phyloP scores from a whole-genome alignment of 1,284 basidiomycete genomes.

The Trametes sp. region DNA sequence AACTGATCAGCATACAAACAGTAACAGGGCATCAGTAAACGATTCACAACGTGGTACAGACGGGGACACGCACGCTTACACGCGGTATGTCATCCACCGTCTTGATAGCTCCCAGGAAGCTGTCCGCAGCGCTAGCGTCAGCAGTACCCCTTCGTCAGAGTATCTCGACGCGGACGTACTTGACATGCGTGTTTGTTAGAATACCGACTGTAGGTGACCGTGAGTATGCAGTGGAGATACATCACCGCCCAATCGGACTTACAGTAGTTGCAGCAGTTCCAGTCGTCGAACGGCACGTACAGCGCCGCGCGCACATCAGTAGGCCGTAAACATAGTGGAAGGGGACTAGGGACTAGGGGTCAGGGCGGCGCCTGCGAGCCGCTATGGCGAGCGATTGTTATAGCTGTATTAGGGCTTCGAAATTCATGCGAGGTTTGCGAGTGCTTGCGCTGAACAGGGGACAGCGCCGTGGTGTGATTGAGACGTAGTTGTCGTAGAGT shows the following conservation, averaged over 20 bases:
- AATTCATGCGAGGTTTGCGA: too few species aligned
- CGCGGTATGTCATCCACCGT: slow-evolving; percentile 58
- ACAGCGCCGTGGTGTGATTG: too few species aligned
- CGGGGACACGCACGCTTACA: too few species aligned
- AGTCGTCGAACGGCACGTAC: slow-evolving; percentile 46
- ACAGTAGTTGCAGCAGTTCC: slow-evolving; percentile 48
- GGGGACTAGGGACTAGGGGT: slow-evolving; percentile 14
- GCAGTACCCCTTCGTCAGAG: slow-evolving; percentile 3
- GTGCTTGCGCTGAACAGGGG: too few species aligned
- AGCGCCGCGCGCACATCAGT: slow-evolving; percentile 19
- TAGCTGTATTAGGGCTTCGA: slow-evolving; percentile 32
- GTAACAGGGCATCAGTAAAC: too few species aligned
- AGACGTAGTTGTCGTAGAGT: too few species aligned
- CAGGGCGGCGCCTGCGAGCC: slow-evolving; percentile 5
- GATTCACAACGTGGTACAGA: too few species aligned
- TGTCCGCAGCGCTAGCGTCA: slow-evolving; percentile 35
- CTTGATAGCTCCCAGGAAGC: slow-evolving; percentile 61
- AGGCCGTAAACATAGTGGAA: slow-evolving; percentile 27
- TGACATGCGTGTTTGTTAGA: slow-evolving; percentile 73
- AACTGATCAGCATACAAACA: too few species aligned
- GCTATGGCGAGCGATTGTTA: slow-evolving; percentile 22
- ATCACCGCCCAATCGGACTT: slow-evolving; percentile 21
- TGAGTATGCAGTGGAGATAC: not conserved
- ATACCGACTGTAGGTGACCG: slow-evolving; percentile 59
- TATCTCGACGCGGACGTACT: slow-evolving; percentile 43